A percentile compares a stretch with the other conserved stretches of the same genome.
Evolutionary conservation across 192 early-diverging fungal species (phyloP).

Genomic region (Radiomyces spectabilis): DNA sequence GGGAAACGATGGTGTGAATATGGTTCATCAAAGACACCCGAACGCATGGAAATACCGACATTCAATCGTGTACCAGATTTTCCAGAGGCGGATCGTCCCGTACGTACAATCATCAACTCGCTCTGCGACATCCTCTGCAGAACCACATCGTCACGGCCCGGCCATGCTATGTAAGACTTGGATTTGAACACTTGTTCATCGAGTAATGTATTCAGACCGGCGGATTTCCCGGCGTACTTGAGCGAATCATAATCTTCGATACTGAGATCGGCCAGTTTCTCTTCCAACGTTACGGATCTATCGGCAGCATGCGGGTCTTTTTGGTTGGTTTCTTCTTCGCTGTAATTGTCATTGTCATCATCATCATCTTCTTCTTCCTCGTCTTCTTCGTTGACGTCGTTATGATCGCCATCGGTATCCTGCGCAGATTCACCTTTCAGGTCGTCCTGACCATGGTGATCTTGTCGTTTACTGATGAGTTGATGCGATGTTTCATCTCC

Average conservation of each 20-base stretch:
- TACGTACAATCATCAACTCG: constrained; percentile 21
- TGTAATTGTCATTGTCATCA: constrained; percentile 1
- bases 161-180: constrained; percentile 12
- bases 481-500: no score
- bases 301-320: background rate
- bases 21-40: constrained; percentile 14
- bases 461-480: no score
- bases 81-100: constrained; percentile 11
- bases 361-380: background rate
- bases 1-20: no score
- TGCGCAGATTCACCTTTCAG: no score
- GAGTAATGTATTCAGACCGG: constrained; percentile 19
- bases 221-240: constrained; percentile 18
- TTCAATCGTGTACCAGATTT: constrained; percentile 11
- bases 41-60: constrained; percentile 17
- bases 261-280: constrained; percentile 7
- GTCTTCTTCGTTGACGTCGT: no score
- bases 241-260: constrained; percentile 25
- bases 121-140: constrained; percentile 17
- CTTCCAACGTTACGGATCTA: constrained; percentile 3
- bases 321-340: background rate
- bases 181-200: constrained; percentile 21
- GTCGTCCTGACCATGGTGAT: background rate
- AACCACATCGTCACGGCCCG: constrained; percentile 18
- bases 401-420: no score